Percentiles rank a stretch among this genome's conserved stretches.
phyloP scores from a whole-genome alignment of 1,284 basidiomycete species.

The Testicularia cyperi region DNA sequence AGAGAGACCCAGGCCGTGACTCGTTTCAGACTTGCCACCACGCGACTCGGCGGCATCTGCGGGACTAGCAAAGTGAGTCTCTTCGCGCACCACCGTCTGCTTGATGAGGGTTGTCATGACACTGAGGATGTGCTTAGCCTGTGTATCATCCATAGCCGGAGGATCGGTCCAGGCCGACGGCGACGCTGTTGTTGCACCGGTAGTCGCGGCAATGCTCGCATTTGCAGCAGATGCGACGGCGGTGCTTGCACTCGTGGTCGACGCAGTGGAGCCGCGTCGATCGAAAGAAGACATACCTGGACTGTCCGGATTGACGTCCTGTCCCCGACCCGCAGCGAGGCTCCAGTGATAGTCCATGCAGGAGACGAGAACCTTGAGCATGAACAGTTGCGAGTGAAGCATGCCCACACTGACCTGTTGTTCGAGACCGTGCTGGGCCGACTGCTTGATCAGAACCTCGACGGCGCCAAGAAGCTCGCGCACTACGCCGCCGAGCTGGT shows the following conservation, averaged over 20 bases:
- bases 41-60: conserved; percentile 21
- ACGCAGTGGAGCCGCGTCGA: neutral
- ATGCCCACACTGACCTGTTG: conserved; percentile 60
- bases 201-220: too few species aligned
- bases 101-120: conserved; percentile 72
- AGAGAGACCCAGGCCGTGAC: conserved; percentile 5
- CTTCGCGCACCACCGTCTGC: conserved; percentile 62
- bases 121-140: conserved; percentile 80
- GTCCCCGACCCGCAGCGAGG: too few species aligned
- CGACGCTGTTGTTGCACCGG: too few species aligned
- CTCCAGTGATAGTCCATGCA: conserved; percentile 77
- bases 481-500: conserved; percentile 42
- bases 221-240: too few species aligned
- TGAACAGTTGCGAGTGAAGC: conserved; percentile 83
- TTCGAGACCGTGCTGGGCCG: conserved; percentile 51
- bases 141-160: conserved; percentile 76
- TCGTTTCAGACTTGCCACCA: conserved; percentile 4
- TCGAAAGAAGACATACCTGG: too few species aligned
- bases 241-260: conserved; percentile 1
- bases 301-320: too few species aligned
- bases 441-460: conserved; percentile 44
- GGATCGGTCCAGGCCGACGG: conserved; percentile 68
- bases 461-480: conserved; percentile 46
- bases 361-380: conserved; percentile 78
- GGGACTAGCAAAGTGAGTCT: conserved; percentile 29